A percentile compares a stretch with the other conserved stretches of the same genome.
phyloP scores from a whole-genome alignment of 1,284 basidiomycete species.

The Ceratobasidium sp. region DNA sequence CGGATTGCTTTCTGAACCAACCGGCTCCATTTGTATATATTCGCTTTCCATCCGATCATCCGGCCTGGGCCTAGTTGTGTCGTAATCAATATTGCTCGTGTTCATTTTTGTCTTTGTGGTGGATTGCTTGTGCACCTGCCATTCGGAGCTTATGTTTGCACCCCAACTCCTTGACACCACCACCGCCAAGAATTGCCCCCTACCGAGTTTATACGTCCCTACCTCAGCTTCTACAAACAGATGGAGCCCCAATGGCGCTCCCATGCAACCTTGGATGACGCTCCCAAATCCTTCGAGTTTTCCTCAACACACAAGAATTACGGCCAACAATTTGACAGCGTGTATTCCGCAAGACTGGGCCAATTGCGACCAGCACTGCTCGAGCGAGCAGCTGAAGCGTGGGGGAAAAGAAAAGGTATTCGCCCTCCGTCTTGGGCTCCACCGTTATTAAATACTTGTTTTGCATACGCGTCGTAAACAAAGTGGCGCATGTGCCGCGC shows the following conservation, averaged over 20 bases:
- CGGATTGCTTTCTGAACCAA: slow-evolving; percentile 71
- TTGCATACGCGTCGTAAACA: neutral
- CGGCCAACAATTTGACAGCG: slow-evolving; percentile 32
- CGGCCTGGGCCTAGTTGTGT: neutral
- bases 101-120: neutral
- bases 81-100: neutral
- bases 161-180: neutral
- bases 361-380: slow-evolving; percentile 19
- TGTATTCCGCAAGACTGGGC: slow-evolving; percentile 29
- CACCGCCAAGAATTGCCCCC: neutral
- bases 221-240: neutral
- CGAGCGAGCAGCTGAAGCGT: slow-evolving; percentile 9
- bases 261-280: slow-evolving; percentile 21
- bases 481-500: slow-evolving; percentile 65
- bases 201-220: too few species aligned
- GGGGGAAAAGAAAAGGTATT: slow-evolving; percentile 32
- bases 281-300: slow-evolving; percentile 19
- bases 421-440: neutral
- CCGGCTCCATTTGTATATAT: neutral
- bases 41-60: neutral
- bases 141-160: neutral
- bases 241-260: slow-evolving; percentile 18
- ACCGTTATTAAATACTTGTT: neutral
- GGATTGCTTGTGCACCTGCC: neutral
- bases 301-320: slow-evolving; percentile 9